Base-by-base conservation (phyloP, 768 basidiomycete genomes). In the Leccinum sublutescens region DNA sequence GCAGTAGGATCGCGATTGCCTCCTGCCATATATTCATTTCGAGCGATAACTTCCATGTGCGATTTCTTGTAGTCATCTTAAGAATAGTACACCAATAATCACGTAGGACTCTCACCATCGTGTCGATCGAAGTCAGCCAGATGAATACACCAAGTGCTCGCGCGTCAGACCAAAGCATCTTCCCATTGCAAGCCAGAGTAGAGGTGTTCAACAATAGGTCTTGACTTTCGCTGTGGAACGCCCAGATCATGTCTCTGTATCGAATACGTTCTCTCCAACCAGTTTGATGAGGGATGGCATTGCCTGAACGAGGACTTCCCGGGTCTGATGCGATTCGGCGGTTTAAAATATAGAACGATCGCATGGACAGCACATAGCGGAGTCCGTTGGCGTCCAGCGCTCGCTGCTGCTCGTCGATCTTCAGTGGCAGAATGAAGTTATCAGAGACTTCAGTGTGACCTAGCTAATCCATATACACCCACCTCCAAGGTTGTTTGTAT, bases 181-280 rank as follows among this genome's bases (percentile, higher is more conserved):
- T 96, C 0, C 86, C 88, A 38, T 83, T 82, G 65, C 92, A 95
- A 12, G 89, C 87, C 4, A 80, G 75, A 15, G 80, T 80, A 2
- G 90, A 89, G 4, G 88, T 85, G 27, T 80, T 77, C 54, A 97
- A 72, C 5, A 99, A 73, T 49, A 98, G 72, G 17, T 90, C 93
- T 67, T 99, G 95, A 67, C 87, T 92, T 73, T 97, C 94, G 68
- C 95, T 97, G 66, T 97, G 91, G 70, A 89, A 95, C 0, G 95
- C 96, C 95, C 96, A 99, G 27, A 98, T 81, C 78, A 98, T 93
- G 72, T 99, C 96, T 34, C 97, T 85, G 73, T 90, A 95, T 21
- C 92, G 85, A 50, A 96, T 79, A n/a, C 93, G 82, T 67, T 88
- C 85, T 65, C 92, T 78, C 65, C 84, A 80, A 29, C 81, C 85